Evolutionary conservation across 2,329 filamentous ascomycete genomes (phyloP).

Genomic region (Fusarium chlamydosporum): DNA sequence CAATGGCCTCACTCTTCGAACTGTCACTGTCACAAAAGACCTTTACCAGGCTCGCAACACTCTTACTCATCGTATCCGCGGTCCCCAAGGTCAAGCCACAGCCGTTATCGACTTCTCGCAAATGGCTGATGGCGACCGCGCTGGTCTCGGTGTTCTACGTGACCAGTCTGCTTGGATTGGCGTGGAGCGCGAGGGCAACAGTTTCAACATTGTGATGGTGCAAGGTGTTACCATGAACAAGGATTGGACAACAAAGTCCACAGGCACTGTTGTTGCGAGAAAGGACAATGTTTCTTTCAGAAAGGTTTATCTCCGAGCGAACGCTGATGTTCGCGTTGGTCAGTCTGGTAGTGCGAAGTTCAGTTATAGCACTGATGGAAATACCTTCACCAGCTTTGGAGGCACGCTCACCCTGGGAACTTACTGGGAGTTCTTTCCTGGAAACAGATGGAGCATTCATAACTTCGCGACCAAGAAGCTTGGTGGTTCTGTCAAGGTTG

Average conservation of each 20-base stretch:
- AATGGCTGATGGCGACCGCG: slow-evolving; percentile 19
- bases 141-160: slow-evolving; percentile 6
- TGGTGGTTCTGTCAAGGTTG: slow-evolving; percentile 16
- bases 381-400: slow-evolving; percentile 11
- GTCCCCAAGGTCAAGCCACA: slow-evolving; percentile 11
- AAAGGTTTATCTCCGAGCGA: slow-evolving; percentile 17
- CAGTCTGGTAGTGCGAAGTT: slow-evolving; percentile 17
- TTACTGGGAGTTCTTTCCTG: slow-evolving; percentile 27
- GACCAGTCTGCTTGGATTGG: slow-evolving; percentile 25
- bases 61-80: slow-evolving; percentile 10
- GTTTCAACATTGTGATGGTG: slow-evolving; percentile 14
- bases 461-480: slow-evolving; percentile 4
- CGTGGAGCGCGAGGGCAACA: slow-evolving; percentile 15
- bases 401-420: slow-evolving; percentile 1
- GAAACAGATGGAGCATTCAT: slow-evolving; percentile 16
- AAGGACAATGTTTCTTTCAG: slow-evolving; percentile 12
- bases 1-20: slow-evolving; percentile 22
- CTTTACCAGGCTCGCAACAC: slow-evolving; percentile 26
- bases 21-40: slow-evolving; percentile 19
- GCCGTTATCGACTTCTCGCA: slow-evolving; percentile 9
- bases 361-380: slow-evolving; percentile 13
- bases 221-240: slow-evolving; percentile 15
- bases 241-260: slow-evolving; percentile 22
- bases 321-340: slow-evolving; percentile 7
- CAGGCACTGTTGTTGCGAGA: neutral